Base-by-base conservation (phyloP, 2,329 filamentous ascomycete genomes). In the Diaporthe vexans region DNA sequence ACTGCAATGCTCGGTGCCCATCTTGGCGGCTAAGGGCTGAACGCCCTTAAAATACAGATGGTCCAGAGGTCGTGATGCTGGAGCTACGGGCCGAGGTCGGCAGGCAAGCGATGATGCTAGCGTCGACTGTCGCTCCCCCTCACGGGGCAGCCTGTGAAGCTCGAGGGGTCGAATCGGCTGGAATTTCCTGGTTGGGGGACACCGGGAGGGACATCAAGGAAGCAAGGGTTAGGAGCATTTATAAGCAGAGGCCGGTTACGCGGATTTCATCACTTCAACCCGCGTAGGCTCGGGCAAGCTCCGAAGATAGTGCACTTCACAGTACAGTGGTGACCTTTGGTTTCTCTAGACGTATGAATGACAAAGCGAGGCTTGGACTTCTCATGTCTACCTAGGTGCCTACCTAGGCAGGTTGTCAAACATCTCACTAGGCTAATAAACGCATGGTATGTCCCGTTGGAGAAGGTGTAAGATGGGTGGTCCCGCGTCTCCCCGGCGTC, bases 401-500 rank as follows among this genome's bases (percentile, higher is more conserved):
- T 52, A 13, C n/a, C 19, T n/a, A 17, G 8, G 37, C 37, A 40
- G 37, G 37, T 40, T 40, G 37, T 40, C 37, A 40, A 13, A 11
- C n/a, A 6, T 10, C 58, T 46, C 29, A 19, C 19, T 29, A 13
- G 35, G 67, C n/a, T 7, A 26, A 1, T 7, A 26, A 1, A 4
- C 13, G 8, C 10, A 10, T 7, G 8, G 15, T 19, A 19, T 24
- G 10, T 19, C 52, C 43, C 9, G 13, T 29, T 35, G 15, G 54
- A 57, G 65, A 56, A 57, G 37, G 52, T 46, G 65, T 33, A 37
- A 37, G 54, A 13, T 15, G 24, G 21, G 26, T 21, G 26, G 19
- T 71, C 33, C 68, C 56, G 68, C n/a, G 46, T 59, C 43, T 48
- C 19, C 57, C 68, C 56, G 68, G 43, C 7, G 21, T 48, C n/a